phyloP scores from a whole-genome alignment of 2,329 filamentous ascomycete genomes.

The Paecilomyces sp. region DNA sequence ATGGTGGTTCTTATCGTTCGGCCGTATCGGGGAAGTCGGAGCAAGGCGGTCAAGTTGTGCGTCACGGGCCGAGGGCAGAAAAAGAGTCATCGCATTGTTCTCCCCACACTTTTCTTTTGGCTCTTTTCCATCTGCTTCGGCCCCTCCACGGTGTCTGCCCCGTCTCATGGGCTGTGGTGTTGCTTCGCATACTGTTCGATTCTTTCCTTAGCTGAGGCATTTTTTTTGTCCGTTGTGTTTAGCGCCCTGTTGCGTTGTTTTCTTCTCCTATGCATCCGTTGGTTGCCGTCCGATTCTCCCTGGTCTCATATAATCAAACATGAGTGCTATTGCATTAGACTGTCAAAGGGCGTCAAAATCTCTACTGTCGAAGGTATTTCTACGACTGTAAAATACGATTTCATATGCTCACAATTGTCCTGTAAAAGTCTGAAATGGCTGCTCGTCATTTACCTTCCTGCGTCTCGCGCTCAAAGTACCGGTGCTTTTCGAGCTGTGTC shows the following conservation, averaged over 20 bases:
- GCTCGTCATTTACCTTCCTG: not conserved
- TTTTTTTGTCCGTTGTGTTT: not conserved
- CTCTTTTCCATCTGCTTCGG: not conserved
- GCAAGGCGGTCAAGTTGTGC: not conserved
- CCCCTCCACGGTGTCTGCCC: not conserved
- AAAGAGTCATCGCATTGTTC: not conserved
- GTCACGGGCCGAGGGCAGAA: not conserved
- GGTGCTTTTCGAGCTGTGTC: slow-evolving; percentile 6
- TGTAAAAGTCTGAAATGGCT: not conserved
- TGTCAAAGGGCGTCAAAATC: slow-evolving; percentile 23
- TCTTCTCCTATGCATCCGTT: slow-evolving; percentile 9
- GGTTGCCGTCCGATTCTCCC: slow-evolving; percentile 3
- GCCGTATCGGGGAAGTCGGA: too few relatives aligned
- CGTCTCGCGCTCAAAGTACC: slow-evolving; percentile 1
- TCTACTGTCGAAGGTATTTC: slow-evolving; percentile 20
- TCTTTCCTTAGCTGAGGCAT: not conserved
- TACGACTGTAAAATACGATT: not conserved
- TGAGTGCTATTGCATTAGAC: slow-evolving; percentile 27
- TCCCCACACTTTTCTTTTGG: not conserved
- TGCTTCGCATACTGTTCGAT: not conserved
- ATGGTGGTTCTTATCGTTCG: too few relatives aligned
- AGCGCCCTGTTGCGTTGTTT: not conserved
- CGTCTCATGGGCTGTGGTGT: not conserved
- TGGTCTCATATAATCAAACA: slow-evolving; percentile 19
- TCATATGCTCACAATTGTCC: not conserved